Base-by-base conservation (phyloP, 805 yeast species). In the Metschnikowia picachoensis region DNA sequence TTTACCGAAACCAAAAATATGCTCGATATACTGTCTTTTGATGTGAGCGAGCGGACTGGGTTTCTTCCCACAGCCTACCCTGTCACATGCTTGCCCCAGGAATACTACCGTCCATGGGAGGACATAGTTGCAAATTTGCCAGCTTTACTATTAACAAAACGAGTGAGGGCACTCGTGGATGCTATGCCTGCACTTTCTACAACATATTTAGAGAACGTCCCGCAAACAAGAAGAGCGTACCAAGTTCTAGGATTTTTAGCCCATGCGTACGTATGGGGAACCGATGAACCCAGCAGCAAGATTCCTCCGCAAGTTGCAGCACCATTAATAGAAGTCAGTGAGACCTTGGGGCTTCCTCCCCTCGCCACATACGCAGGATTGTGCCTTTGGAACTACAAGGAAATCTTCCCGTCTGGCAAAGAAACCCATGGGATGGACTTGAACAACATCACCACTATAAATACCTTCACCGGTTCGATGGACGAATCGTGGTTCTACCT, bases 401-500 rank as follows among this genome's bases (percentile, higher is more conserved):
- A 79, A 38, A 78, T 84, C 13, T 57, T 83, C 13, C 84, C 84
- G 3, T 64, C 48, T 51, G 1, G 32, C 25, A 30, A 14, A 16
- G 66, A 49, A 56, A 63, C 41, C 57, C 43, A 34, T 15, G 46
- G 44, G 8, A 78, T 75, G 68, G 81, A 79, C 50, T 74, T 87
- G 37, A 82, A 84, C 44, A 83, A 85, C 57, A 70, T 91, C 46
- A 85, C 90, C 44, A 85, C 95, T 1, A 78, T 87, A 50, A 80
- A 79, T 61, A 89, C 97, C 1, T 92, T 83, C 62, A 90, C 97
- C 0, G 97, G 97, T 1, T 79, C 89, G 4, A 79, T 83, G 35
- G 97, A 91, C 66, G 98, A 91, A 66, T 79, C 86, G 53, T 91
- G 98, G 98, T 91, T 91, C 63, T 91, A 88, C 64, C 70, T 90